Evolutionary conservation across 345 rosid species (phyloP).

Genomic region (Gossypium thurberi): DNA sequence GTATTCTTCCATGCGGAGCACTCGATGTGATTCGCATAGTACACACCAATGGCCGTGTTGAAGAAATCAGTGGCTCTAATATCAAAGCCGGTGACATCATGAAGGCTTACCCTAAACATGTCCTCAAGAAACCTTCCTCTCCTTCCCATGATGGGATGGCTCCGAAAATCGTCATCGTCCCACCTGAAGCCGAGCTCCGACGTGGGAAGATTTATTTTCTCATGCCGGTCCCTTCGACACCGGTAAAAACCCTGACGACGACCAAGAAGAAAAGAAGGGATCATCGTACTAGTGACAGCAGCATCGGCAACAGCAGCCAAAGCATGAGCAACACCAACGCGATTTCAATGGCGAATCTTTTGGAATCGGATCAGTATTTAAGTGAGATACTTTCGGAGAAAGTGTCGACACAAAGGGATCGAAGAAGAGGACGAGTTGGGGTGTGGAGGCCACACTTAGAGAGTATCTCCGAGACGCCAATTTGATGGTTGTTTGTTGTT

Average conservation of each 20-base stretch:
- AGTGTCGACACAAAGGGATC: constrained; percentile 62
- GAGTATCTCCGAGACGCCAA: constrained; percentile 60
- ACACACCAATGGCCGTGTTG: constrained; percentile 83
- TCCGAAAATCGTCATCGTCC: constrained; percentile 72
- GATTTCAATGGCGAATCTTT: constrained; percentile 31
- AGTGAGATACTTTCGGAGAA: constrained; percentile 86
- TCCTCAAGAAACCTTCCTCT: constrained; percentile 70
- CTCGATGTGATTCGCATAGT: constrained; percentile 91
- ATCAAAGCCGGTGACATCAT: constrained; percentile 69
- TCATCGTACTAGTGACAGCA: background rate
- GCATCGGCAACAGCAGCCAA: constrained; percentile 16
- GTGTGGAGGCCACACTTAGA: constrained; percentile 97
- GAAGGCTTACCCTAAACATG: constrained; percentile 76
- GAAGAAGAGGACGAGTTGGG: constrained; percentile 78
- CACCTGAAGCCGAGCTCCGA: constrained; percentile 87
- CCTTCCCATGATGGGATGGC: constrained; percentile 45
- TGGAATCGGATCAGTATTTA: constrained; percentile 69
- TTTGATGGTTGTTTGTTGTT: constrained; percentile 18
- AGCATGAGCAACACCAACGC: constrained; percentile 16
- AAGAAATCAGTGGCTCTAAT: constrained; percentile 71
- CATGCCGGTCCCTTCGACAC: constrained; percentile 47
- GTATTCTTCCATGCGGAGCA: constrained; percentile 96
- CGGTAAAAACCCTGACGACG: constrained; percentile 24
- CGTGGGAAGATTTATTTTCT: constrained; percentile 96
- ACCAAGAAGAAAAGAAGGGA: constrained; percentile 22